These are phyloP conservation scores for Phallus indusiatus DNA, from an alignment of 768 basidiomycete genomes.

Conservation along the genomic window DNA sequence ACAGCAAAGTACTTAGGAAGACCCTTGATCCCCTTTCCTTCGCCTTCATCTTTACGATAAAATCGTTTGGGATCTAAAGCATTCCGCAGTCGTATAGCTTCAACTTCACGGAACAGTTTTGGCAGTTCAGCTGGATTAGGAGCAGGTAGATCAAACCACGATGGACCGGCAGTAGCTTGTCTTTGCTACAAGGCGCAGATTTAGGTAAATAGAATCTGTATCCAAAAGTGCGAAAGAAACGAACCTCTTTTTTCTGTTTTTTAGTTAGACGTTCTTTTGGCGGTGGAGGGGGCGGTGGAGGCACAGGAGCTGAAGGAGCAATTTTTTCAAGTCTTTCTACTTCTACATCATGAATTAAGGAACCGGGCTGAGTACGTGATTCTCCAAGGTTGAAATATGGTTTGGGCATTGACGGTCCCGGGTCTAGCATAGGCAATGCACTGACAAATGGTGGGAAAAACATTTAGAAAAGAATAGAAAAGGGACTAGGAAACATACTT, in stretches of 20 bases:
- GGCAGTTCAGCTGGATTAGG: slow-evolving; percentile 74
- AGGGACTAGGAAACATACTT: slow-evolving; percentile 23
- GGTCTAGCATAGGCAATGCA: slow-evolving; percentile 54
- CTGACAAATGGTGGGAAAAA: slow-evolving; percentile 23
- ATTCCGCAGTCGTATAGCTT: slow-evolving; percentile 77
- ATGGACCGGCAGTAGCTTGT: slow-evolving; percentile 62
- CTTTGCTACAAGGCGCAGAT: slow-evolving; percentile 37
- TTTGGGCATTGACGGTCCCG: slow-evolving; percentile 45
- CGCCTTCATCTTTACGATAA: slow-evolving; percentile 79
- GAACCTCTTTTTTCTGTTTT: slow-evolving; percentile 35
- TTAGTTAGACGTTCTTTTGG: slow-evolving; percentile 58
- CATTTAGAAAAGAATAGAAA: slow-evolving; percentile 1
- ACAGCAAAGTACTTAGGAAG: slow-evolving; percentile 89
- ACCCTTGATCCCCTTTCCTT: slow-evolving; percentile 76
- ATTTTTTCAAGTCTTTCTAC: slow-evolving; percentile 42
- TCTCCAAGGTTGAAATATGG: slow-evolving; percentile 53
- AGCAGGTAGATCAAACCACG: slow-evolving; percentile 85
- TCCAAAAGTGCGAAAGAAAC: neutral
- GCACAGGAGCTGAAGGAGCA: slow-evolving; percentile 46
- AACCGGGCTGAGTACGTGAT: slow-evolving; percentile 33
- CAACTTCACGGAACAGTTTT: slow-evolving; percentile 72
- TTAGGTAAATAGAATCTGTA: neutral
- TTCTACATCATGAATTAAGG: slow-evolving; percentile 51
- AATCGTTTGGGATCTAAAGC: slow-evolving; percentile 90
- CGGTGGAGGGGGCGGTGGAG: slow-evolving; percentile 54